Base-by-base conservation (phyloP, 2,329 filamentous ascomycete genomes). In the Chrysoporthe deuterocubensis region DNA sequence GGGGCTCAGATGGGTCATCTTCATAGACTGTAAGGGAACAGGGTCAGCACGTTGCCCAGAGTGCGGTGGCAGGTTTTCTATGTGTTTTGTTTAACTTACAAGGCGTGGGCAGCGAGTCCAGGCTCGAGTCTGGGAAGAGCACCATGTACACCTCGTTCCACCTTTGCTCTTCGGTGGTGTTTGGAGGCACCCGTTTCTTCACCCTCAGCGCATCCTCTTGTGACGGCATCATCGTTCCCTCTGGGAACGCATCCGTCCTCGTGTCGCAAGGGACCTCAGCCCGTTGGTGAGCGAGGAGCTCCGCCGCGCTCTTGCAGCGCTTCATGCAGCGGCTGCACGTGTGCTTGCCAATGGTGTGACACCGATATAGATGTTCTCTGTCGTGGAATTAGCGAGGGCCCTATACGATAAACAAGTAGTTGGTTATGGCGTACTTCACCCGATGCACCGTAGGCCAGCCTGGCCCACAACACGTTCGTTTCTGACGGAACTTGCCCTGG, bases 261-360 rank as follows among this genome's bases (percentile, higher is more conserved):
- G 61, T 70, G n/a, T 70, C 67, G 26, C 69, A 70, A 1, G 69
- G 57, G 7, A 70, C 61, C 8, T 54, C 62, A 18, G 69, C 65
- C 26, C 69, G 69, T 42, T 70, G 69, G 16, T 70, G 69, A 11
- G 58, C 64, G 26, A 70, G 67, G 18, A 70, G 64, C 32, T 70
- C 69, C 18, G 67, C 59, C 0, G 69, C 69, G 48, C 64, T 70
- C 57, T 65, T 70, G 64, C 69, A 70, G 34, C 61, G 62, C n/a
- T 64, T 57, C 34, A 70, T 59, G 9, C 69, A 70, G 7, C 69
- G 61, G 46, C 69, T 70, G 58, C 69, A 70, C 6, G 69, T 69
- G 56, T 70, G 69, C 60, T 70, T 70, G 37, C 69, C 69, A 44
- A 70, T 69, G n/a, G 69, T 70, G 52, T 70, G 69, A 42, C 69